Base-by-base conservation (phyloP, 228 moss, liverwort and hornwort genomes). In the Sphagnum magellanicum region DNA sequence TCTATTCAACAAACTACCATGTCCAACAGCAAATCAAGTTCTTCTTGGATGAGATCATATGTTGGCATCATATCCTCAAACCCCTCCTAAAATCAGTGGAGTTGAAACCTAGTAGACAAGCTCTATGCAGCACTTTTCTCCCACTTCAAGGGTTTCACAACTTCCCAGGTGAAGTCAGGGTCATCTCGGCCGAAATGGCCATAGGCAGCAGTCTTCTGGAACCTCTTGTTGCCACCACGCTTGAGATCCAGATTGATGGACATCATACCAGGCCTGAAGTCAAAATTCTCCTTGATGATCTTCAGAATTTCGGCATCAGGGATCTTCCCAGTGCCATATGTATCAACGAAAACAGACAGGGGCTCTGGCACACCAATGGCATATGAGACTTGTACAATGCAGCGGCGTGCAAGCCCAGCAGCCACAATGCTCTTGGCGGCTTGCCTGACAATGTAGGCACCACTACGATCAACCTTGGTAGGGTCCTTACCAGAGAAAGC, bases 111-210 rank as follows among this genome's bases (percentile, higher is more conserved):
- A 32, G 32, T 32, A 32, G 32, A 32, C 32, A 32, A 32, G 32
- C 32, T 32, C 32, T 32, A 32, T 32, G 32, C 32, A 32, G 32
- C 32, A 32, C 32, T 32, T 73, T 86, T 82, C 61, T 71, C 73
- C 86, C 86, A 86, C 78, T 86, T 86, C 0, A 97, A 73, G 1
- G 90, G 81, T 90, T 93, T 97, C 3, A 97, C 93, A 9, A 63
- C 68, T 83, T 97, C 96, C 96, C 96, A 97, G 0, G 96, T 97
- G 79, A 97, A 97, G 85, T 97, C 96, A 0, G 93, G 88, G 64
- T 84, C 96, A 58, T 0, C 69, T 48, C 94, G 81, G 5, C 94
- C 94, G 64, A 94, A 94, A 63, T 94, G 94, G 4, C 91, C 91
- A 67, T 91, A 91, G 1, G 91, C 88, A 0, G 91, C 91, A 0